A percentile compares a stretch with the other conserved stretches of the same genome.
These are phyloP conservation scores for Populus alba DNA, from an alignment of 345 rosid species.

Conservation along the genomic window DNA sequence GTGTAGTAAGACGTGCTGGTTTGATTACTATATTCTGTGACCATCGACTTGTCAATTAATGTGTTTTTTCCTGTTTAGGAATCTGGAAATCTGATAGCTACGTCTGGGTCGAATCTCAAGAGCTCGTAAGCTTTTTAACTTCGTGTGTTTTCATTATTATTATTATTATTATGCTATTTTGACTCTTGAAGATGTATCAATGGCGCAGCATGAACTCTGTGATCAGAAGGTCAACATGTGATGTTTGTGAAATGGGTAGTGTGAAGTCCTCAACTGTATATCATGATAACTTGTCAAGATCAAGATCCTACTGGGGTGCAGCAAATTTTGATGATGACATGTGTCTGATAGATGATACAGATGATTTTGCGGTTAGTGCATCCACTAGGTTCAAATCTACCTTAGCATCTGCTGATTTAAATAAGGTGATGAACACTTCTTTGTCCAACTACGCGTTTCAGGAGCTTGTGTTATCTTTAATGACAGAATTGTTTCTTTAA, in stretches of 20 bases:
- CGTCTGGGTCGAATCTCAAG: conserved; percentile 42
- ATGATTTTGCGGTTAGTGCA: conserved; percentile 52
- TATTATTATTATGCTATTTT: neutral
- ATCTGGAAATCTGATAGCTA: conserved; percentile 42
- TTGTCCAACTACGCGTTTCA: conserved; percentile 7
- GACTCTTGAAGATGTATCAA: conserved; percentile 17
- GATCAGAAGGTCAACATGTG: conserved; percentile 59
- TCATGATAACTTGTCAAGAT: conserved; percentile 33
- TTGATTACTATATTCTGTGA: conserved; percentile 21
- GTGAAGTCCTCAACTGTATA: conserved; percentile 24
- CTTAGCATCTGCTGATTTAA: conserved; percentile 52
- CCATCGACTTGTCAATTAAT: conserved; percentile 12
- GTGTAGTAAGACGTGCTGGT: conserved; percentile 20
- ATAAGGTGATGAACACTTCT: conserved; percentile 51
- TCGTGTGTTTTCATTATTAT: neutral
- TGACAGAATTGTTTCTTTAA: conserved; percentile 20
- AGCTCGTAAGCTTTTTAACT: conserved; percentile 52
- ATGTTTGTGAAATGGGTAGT: conserved; percentile 27
- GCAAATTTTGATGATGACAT: conserved; percentile 28
- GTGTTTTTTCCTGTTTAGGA: conserved; percentile 42
- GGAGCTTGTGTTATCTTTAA: neutral
- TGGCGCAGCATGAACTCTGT: conserved; percentile 47
- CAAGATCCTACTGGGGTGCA: conserved; percentile 20
- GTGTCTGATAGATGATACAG: conserved; percentile 53
- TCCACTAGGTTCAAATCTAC: conserved; percentile 47